These are phyloP conservation scores for Ceratocystis harringtonii DNA, from an alignment of 2,329 filamentous ascomycete genomes.

Conservation along the genomic window DNA sequence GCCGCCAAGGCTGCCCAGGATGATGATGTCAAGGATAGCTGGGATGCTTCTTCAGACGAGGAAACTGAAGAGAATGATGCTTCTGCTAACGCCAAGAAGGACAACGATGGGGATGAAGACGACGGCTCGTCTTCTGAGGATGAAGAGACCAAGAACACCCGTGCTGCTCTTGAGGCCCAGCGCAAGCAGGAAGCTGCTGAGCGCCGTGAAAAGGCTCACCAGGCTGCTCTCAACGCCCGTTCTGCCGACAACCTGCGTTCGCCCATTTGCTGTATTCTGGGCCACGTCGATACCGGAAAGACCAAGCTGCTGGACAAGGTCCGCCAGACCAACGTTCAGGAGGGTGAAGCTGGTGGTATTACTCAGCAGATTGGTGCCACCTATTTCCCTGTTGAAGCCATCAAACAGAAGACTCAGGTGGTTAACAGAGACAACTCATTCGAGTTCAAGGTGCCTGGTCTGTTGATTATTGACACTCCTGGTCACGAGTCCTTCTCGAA, in stretches of 20 bases:
- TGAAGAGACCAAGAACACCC: conserved; percentile 62
- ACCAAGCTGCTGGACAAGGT: conserved; percentile 99
- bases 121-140: conserved; percentile 52
- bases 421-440: conserved; percentile 84
- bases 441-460: conserved; percentile 93
- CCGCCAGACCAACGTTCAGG: conserved; percentile 94
- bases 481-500: conserved; percentile 99
- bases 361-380: conserved; percentile 99
- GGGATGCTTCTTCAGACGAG: conserved; percentile 75
- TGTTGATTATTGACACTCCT: conserved; percentile 93
- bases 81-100: conserved; percentile 28
- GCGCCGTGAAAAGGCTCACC: conserved; percentile 74
- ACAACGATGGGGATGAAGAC: conserved; percentile 28
- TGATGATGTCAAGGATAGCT: conserved; percentile 77
- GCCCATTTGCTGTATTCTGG: conserved; percentile 98
- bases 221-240: conserved; percentile 77
- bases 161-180: conserved; percentile 54
- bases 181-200: conserved; percentile 81
- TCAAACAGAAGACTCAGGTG: conserved; percentile 81
- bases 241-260: conserved; percentile 92
- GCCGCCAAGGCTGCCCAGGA: conserved; percentile 50
- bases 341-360: conserved; percentile 97
- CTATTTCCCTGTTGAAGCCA: conserved; percentile 91
- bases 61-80: conserved; percentile 32
- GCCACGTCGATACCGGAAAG: conserved; percentile 99